phyloP scores from a whole-genome alignment of 2,329 filamentous ascomycete genomes.

The Tolypocladium tropicale region DNA sequence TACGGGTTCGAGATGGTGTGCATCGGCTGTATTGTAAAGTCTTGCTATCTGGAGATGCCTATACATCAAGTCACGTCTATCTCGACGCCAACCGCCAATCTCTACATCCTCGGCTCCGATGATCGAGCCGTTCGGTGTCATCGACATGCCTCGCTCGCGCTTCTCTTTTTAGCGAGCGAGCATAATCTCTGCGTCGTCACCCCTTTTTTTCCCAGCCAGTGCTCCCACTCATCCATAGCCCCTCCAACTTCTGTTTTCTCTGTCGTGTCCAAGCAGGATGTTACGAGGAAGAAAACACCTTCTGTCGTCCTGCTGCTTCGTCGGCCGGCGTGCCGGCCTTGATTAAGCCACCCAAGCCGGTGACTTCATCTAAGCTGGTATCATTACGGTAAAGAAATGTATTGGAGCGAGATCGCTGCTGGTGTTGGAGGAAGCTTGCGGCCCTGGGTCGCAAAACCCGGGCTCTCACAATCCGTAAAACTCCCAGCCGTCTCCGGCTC shows the following conservation, averaged over 20 bases:
- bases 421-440: not conserved
- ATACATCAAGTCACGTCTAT: not conserved
- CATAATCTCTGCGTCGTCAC: not conserved
- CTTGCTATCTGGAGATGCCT: not conserved
- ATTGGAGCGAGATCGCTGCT: not conserved
- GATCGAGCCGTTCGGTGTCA: not conserved
- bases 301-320: constrained; percentile 1
- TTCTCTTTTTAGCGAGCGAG: not conserved
- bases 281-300: not conserved
- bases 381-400: constrained; percentile 12
- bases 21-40: not conserved
- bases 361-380: constrained; percentile 14
- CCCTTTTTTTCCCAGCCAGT: not conserved
- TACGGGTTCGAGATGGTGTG: too few species aligned
- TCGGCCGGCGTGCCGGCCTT: not conserved
- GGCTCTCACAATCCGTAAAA: constrained; percentile 47
- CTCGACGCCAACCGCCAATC: not conserved
- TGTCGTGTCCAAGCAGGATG: constrained; percentile 2
- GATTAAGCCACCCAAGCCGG: constrained; percentile 3
- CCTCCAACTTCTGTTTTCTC: not conserved
- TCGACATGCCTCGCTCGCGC: not conserved
- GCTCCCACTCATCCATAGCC: not conserved
- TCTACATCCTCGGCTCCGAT: not conserved
- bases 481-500: constrained; percentile 49
- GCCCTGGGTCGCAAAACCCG: not conserved